Evolutionary conservation across 148 eudicot genomes (phyloP), one percentile per base, ranked within the genome.

Genomic region (Fallopia convolvulus): DNA sequence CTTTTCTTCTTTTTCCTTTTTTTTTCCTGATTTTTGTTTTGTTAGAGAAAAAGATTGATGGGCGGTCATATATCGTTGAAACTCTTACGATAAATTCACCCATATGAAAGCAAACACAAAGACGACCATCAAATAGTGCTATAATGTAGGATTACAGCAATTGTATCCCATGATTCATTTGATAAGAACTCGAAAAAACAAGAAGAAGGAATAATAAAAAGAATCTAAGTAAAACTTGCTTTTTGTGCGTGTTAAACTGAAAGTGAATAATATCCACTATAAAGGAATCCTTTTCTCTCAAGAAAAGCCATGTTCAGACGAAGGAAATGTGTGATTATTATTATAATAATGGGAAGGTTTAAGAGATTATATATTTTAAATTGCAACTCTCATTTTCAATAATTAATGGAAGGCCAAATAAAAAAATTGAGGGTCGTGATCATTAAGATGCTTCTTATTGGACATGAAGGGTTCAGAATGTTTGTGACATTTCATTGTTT

Each of bases 221-320:
- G 70, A 61, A 23, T 23, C 15, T 12, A 26, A 61, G 14, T 26
- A 14, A 26, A 61, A 61, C 23, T 2, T 18, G 61, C 61, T 18
- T 55, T 55, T 55, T 55, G 61, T n/a, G 26, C 61, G 61, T 55
- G 61, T 8, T 55, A n/a, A 55, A 55, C 10, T 55, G 26, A 20
- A 55, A 61, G 18, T 71, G 72, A 58, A 56, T 80, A 81, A 84
- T 82, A 77, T 82, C 60, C 82, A 79, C 65, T 32, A 77, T 42
- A 8, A 23, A 39, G 72, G 87, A 82, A 84, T 84, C 85, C 87
- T 77, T 84, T 75, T 50, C 18, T 33, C 72, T 14, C 72, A 66
- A 66, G 72, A 66, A 66, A 66, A 66, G 44, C 9, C 72, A 33
- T 66, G 72, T 66, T 66, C 72, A 66, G 17, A 66, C 44, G 18